Conservation (phyloP, 164 flowering plant genomes). For the Buxus sempervirens region DNA sequence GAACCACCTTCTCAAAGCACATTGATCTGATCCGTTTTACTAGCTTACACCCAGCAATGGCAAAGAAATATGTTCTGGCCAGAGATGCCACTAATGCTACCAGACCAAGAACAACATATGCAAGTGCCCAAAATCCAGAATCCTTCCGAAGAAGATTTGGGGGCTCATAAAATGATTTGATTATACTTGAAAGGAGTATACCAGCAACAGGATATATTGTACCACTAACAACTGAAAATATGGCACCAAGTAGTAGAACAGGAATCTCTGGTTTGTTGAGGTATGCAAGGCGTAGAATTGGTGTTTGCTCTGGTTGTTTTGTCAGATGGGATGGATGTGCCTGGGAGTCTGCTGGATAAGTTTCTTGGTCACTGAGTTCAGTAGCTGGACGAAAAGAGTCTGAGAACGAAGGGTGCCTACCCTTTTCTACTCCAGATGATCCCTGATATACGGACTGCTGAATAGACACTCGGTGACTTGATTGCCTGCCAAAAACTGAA, state of each 20-base stretch:
- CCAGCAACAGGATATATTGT: conserved; percentile 46
- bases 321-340: neutral
- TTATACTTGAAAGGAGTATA: conserved; percentile 34
- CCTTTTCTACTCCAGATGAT: conserved; percentile 38
- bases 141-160: conserved; percentile 36
- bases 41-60: conserved; percentile 19
- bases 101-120: conserved; percentile 40
- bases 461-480: conserved; percentile 29
- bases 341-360: conserved; percentile 7
- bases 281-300: conserved; percentile 40
- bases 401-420: conserved; percentile 41
- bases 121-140: conserved; percentile 50
- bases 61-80: conserved; percentile 20
- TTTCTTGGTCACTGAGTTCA: conserved; percentile 15
- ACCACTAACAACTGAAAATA: conserved; percentile 43
- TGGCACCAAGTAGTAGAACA: conserved; percentile 30
- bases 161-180: conserved; percentile 40
- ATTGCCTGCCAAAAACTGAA: conserved; percentile 23
- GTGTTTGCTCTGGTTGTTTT: conserved; percentile 16
- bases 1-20: conserved; percentile 25
- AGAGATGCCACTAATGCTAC: conserved; percentile 20
- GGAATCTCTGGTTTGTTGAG: conserved; percentile 65
- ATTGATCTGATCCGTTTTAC: conserved; percentile 25
- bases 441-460: conserved; percentile 34
- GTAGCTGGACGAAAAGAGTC: conserved; percentile 34